phyloP scores from a whole-genome alignment of 352 stramenopile genomes.

The Paralagenidium karlingii region DNA sequence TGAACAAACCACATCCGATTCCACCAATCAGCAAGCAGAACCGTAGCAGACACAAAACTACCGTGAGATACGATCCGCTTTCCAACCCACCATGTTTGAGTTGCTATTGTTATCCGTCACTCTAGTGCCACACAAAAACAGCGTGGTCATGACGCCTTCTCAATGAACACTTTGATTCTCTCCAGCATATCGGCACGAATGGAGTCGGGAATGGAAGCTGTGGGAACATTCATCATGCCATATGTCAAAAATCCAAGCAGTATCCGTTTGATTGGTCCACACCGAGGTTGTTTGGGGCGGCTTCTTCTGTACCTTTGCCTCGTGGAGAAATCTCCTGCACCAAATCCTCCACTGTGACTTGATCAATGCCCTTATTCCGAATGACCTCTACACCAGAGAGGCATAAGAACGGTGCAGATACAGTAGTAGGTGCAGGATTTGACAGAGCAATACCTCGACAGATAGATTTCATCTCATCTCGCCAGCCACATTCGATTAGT shows the following conservation, averaged over 20 bases:
- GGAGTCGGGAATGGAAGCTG: slow-evolving; percentile 76
- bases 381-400: slow-evolving; percentile 72
- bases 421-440: background rate
- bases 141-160: slow-evolving; percentile 29
- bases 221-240: slow-evolving; percentile 4
- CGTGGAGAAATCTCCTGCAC: slow-evolving; percentile 73
- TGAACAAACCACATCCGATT: no score
- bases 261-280: no score
- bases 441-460: slow-evolving; percentile 51
- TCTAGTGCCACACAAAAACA: no score
- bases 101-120: no score
- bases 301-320: no score
- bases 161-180: slow-evolving; percentile 86
- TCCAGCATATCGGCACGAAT: slow-evolving; percentile 86
- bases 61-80: no score
- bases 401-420: background rate
- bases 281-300: no score
- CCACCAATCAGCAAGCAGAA: no score
- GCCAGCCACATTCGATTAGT: slow-evolving; percentile 86
- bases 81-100: no score
- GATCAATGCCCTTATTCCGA: slow-evolving; percentile 87
- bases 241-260: background rate
- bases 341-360: slow-evolving; percentile 91
- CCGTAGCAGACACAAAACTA: no score
- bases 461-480: slow-evolving; percentile 84